These are phyloP conservation scores for Coemansia sp. DNA, from an alignment of 192 early-diverging fungal genomes.

Conservation along the genomic window DNA sequence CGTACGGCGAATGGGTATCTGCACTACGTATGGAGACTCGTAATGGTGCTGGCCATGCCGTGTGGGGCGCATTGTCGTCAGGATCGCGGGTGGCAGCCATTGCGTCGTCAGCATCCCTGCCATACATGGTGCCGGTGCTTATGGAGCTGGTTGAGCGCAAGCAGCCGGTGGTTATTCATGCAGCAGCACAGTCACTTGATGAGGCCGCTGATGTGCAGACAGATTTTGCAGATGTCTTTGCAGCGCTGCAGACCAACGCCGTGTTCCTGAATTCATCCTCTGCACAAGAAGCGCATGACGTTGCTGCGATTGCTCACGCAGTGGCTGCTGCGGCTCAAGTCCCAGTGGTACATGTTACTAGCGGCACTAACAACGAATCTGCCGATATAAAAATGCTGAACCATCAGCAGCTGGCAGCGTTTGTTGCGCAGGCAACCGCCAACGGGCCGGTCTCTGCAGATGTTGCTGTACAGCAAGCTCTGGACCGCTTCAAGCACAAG, in stretches of 20 bases:
- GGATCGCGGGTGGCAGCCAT: conserved; percentile 57
- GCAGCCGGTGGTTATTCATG: conserved; percentile 78
- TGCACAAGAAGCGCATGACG: conserved; percentile 87
- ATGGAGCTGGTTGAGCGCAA: conserved; percentile 62
- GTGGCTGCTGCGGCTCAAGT: conserved; percentile 58
- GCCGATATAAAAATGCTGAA: conserved; percentile 55
- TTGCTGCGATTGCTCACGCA: conserved; percentile 81
- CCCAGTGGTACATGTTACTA: conserved; percentile 81
- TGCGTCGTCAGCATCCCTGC: conserved; percentile 71
- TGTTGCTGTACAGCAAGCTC: conserved; percentile 30
- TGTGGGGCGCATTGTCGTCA: conserved; percentile 69
- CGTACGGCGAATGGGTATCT: conserved; percentile 64
- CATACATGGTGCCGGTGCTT: conserved; percentile 81
- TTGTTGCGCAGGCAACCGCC: conserved; percentile 22
- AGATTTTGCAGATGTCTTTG: conserved; percentile 71
- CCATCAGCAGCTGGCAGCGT: conserved; percentile 52
- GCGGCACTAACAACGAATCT: conserved; percentile 62
- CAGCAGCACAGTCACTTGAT: conserved; percentile 67
- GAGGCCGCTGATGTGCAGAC: conserved; percentile 54
- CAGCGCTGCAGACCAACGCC: conserved; percentile 76
- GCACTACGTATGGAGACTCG: conserved; percentile 77
- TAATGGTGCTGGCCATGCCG: conserved; percentile 70
- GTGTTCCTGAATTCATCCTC: conserved; percentile 69
- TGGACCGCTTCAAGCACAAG: conserved; percentile 31
- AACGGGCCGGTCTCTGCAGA: conserved; percentile 4